Evolutionary conservation across 176 grass and related monocot genomes (phyloP).

Genomic region (Aegilops umbellulata): DNA sequence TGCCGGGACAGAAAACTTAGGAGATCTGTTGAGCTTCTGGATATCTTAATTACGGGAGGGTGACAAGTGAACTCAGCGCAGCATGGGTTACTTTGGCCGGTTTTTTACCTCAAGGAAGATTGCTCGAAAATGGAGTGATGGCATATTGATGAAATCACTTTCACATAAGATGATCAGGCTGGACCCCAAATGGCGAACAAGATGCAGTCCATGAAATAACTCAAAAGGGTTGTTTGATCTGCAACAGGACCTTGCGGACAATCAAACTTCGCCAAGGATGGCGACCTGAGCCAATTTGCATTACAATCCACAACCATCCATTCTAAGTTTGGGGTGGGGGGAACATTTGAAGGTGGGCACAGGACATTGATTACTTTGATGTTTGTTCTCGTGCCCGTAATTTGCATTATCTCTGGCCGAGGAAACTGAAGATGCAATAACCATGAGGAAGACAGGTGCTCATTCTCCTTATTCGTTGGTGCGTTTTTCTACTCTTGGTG

Average conservation of each 20-base stretch:
- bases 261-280: neutral
- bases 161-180: neutral
- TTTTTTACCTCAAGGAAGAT: neutral
- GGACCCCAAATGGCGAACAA: neutral
- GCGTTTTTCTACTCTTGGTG: neutral
- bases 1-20: conserved; percentile 64
- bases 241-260: neutral
- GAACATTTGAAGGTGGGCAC: too few species aligned
- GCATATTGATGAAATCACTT: neutral
- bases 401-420: neutral
- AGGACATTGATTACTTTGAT: neutral
- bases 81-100: neutral
- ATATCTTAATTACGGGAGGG: conserved; percentile 41
- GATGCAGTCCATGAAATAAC: neutral
- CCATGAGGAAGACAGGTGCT: neutral
- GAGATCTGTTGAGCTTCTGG: conserved; percentile 61
- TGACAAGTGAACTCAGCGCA: neutral
- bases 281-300: neutral
- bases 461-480: neutral
- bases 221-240: neutral
- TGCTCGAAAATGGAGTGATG: neutral
- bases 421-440: neutral
- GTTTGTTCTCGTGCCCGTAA: neutral
- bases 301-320: neutral
- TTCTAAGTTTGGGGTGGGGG: neutral